Evolutionary conservation across 148 eudicot genomes (phyloP).

Genomic region (Camellia sinensis): DNA sequence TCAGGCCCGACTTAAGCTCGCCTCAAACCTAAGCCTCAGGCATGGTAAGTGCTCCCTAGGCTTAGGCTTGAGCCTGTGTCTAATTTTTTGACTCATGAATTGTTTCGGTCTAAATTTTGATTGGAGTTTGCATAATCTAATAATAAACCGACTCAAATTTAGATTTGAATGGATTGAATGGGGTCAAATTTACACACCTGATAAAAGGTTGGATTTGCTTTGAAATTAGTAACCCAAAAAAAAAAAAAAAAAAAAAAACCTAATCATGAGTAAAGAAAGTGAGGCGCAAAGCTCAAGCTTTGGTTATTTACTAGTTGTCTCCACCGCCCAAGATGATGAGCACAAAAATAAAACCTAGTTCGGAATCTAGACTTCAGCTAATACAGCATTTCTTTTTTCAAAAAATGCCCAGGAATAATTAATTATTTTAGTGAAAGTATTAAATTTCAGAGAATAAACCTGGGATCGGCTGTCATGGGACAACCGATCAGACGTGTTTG

Average conservation of each 20-base stretch:
- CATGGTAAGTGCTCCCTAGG: too few species aligned
- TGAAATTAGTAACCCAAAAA: background rate
- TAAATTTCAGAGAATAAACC: conserved; percentile 21
- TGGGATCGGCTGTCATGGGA: conserved; percentile 25
- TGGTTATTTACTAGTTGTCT: background rate
- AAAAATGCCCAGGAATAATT: background rate
- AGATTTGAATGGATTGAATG: too few species aligned
- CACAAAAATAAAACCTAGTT: background rate
- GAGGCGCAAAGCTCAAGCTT: conserved; percentile 12
- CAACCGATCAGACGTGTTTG: conserved; percentile 5
- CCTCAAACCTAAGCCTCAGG: too few species aligned
- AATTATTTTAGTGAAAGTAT: background rate
- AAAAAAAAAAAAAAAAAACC: background rate
- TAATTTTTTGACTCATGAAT: too few species aligned
- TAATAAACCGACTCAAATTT: too few species aligned
- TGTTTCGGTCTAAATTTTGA: too few species aligned
- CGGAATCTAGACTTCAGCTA: background rate
- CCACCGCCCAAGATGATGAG: background rate
- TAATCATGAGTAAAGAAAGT: background rate
- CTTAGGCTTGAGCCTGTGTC: too few species aligned
- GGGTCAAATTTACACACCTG: too few species aligned
- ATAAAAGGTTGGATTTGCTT: background rate
- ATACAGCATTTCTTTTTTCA: background rate
- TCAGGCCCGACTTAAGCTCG: too few species aligned
- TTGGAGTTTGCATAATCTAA: too few species aligned